Base-by-base conservation (phyloP, 2,329 filamentous ascomycete species). In the Ophiostoma triangulosporum region DNA sequence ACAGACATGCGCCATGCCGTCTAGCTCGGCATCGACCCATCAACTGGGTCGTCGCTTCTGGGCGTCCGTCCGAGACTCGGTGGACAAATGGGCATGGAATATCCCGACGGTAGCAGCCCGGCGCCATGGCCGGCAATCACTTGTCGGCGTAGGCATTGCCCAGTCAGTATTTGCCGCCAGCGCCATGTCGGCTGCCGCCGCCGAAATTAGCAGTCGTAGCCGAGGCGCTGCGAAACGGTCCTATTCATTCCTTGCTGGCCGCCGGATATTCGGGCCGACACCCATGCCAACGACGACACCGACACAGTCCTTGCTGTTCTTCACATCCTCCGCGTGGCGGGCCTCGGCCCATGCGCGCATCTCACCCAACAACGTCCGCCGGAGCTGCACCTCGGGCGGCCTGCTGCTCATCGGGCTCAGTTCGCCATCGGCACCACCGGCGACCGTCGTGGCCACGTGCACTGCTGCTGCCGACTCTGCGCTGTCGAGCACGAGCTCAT, bases 331-430 rank as follows among this genome's bases (percentile, higher is more conserved):
- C 26, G 9, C 22, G n/a, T 4, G 27, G 15, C 20, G 46, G 27
- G 15, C 24, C 36, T 22, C 22, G 9, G 45, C 50, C 29, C 50
- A 20, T 26, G n/a, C 32, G 33, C 64, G 65, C 59, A 57, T 65
- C 48, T 64, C 66, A 55, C 60, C 64, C 26, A 64, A 65, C 54
- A 69, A 73, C 62, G 66, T 73, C 24, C 72, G 71, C 11, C 71
- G 70, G 55, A 75, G 73, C 60, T 76, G 77, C 61, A 73, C 75
- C 32, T 78, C 76, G 1, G 73, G 77, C 24, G 73, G 77, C 6
- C 66, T 79, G 33, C 65, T 80, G 26, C 70, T 80, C 15, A 62
- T 78, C 50, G 72, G 75, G 17, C 60, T 71, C 32, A 65, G 65
- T 53, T 68, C 72, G 22, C 67, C 65, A 32, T 61, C 67, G 3